phyloP scores from a whole-genome alignment of 176 grass and related monocot genomes.

The Carex scoparia region DNA sequence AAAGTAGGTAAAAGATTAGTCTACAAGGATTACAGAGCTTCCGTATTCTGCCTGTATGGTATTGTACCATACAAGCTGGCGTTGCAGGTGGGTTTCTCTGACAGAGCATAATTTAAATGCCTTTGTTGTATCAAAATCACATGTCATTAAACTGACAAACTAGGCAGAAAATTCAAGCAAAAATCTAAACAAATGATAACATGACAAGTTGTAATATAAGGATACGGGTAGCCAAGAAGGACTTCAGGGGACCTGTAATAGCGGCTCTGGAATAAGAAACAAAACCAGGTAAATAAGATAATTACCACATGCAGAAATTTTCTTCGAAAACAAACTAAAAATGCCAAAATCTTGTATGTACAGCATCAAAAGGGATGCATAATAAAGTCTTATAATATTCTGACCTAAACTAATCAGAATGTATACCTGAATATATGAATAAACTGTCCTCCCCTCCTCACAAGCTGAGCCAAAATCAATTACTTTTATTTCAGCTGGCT shows the following conservation, averaged over 20 bases:
- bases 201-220: constrained; percentile 31
- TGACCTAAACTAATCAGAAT: constrained; percentile 22
- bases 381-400: neutral
- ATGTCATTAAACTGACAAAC: neutral
- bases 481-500: constrained; percentile 89
- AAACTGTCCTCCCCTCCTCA: constrained; percentile 83
- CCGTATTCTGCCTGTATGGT: neutral
- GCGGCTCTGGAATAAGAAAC: constrained; percentile 73
- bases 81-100: neutral
- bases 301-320: constrained; percentile 22
- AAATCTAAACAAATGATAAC: constrained; percentile 9
- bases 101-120: neutral
- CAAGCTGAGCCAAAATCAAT: constrained; percentile 99
- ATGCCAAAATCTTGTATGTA: neutral
- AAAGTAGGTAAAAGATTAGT: constrained; percentile 21
- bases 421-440: constrained; percentile 96
- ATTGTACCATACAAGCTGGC: neutral
- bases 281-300: constrained; percentile 21
- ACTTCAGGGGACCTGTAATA: constrained; percentile 98
- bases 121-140: neutral
- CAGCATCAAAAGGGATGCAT: neutral
- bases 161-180: neutral
- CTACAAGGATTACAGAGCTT: constrained; percentile 2
- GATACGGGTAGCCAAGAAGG: constrained; percentile 99
- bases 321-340: constrained; percentile 26